phyloP scores from a whole-genome alignment of 108 stramenopile species.

The Cafeteria roenbergensis region DNA sequence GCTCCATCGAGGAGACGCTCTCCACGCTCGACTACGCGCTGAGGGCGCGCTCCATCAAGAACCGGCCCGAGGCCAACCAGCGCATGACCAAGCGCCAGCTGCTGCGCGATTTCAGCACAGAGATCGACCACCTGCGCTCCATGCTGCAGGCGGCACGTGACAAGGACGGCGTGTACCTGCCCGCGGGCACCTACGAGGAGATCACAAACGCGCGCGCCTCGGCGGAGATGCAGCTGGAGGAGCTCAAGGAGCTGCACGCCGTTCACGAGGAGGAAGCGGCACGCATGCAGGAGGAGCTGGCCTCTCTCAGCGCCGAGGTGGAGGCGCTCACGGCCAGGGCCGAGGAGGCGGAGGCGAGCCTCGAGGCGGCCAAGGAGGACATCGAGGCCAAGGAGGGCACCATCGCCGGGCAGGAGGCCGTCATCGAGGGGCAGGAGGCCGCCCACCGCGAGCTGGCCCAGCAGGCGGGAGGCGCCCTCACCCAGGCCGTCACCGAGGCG shows the following conservation, averaged over 20 bases:
- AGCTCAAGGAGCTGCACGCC: constrained; percentile 1
- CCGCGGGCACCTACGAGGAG: constrained; percentile 35
- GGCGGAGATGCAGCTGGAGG: constrained; percentile 9
- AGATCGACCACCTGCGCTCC: constrained; percentile 26
- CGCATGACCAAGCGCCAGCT: constrained; percentile 40
- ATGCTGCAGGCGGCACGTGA: constrained; percentile 32
- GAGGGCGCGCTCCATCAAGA: constrained; percentile 47
- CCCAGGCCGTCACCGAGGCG: not conserved
- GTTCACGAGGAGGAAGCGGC: constrained; percentile 18
- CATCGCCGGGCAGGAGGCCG: not conserved
- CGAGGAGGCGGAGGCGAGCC: constrained; percentile 7
- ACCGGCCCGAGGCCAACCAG: constrained; percentile 44
- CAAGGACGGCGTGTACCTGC: constrained; percentile 50
- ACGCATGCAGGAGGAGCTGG: constrained; percentile 28
- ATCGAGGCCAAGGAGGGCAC: constrained; percentile 20
- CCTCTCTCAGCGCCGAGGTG: constrained; percentile 16
- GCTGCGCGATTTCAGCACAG: constrained; percentile 42
- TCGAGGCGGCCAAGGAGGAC: constrained; percentile 24
- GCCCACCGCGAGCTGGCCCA: constrained; percentile 10
- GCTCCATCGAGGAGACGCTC: constrained; percentile 40
- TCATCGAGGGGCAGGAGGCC: constrained; percentile 8
- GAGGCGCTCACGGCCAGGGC: constrained; percentile 18
- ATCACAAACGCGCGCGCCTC: constrained; percentile 19
- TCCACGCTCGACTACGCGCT: constrained; percentile 45
- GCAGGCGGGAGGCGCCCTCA: not conserved